A percentile compares a stretch with the other conserved stretches of the same genome.
phyloP scores from a whole-genome alignment of 305 asterid species.

The Solanum hybrid region DNA sequence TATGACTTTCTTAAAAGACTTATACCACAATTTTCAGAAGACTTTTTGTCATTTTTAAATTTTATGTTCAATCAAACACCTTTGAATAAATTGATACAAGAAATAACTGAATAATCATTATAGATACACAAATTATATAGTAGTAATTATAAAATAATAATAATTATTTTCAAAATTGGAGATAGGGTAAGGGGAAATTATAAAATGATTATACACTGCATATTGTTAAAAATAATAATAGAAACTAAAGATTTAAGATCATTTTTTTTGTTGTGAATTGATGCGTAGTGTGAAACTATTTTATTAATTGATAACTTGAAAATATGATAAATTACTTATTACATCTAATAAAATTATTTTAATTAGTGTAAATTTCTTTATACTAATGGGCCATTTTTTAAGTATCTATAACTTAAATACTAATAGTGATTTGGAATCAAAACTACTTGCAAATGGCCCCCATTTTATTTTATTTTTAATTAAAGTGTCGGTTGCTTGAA shows the following conservation, averaged over 20 bases:
- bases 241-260: background rate
- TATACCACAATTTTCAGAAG: background rate
- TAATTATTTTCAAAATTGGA: too few species aligned
- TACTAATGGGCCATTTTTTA: background rate
- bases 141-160: too few species aligned
- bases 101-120: background rate
- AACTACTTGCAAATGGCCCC: background rate
- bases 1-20: background rate
- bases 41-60: too few species aligned
- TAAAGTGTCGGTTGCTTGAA: background rate
- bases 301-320: background rate
- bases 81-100: background rate
- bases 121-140: background rate
- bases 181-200: background rate
- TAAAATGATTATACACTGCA: background rate
- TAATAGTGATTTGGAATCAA: background rate
- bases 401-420: background rate
- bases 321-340: background rate
- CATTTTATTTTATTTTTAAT: background rate
- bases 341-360: background rate
- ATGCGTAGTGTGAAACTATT: background rate
- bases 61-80: too few species aligned
- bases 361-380: background rate
- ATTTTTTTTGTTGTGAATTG: background rate
- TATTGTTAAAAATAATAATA: too few species aligned